Conservation (phyloP, 441 rosid genomes). For the Isatis lusitanica region DNA sequence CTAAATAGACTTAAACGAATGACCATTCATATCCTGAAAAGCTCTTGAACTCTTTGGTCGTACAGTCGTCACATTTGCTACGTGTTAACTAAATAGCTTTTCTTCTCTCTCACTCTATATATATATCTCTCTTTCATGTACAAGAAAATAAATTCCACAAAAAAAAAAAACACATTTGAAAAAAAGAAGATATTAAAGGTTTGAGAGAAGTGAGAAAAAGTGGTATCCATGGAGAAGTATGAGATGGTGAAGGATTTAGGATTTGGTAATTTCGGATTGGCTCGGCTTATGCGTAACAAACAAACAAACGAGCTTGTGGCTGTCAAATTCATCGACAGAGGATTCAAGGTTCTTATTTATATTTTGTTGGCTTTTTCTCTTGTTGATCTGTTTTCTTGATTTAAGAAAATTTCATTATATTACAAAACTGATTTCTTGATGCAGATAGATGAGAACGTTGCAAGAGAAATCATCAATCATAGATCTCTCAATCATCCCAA, state of each 20-base stretch:
- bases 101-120: slow-evolving; percentile 2
- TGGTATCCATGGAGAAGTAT: slow-evolving; percentile 43
- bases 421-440: background rate
- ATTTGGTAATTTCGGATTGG: slow-evolving; percentile 46
- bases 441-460: slow-evolving; percentile 44
- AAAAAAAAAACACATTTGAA: background rate
- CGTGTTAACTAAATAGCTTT: slow-evolving; percentile 11
- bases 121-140: background rate
- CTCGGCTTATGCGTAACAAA: slow-evolving; percentile 49
- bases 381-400: background rate
- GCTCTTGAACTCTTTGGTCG: background rate
- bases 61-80: slow-evolving; percentile 18
- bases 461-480: slow-evolving; percentile 43
- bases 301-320: slow-evolving; percentile 50
- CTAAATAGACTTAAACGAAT: background rate
- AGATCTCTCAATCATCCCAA: slow-evolving; percentile 44
- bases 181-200: background rate
- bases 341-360: slow-evolving; percentile 33
- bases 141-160: background rate
- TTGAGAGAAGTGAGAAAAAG: slow-evolving; percentile 7
- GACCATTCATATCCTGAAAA: slow-evolving; percentile 24
- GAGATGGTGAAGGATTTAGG: slow-evolving; percentile 51
- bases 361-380: background rate
- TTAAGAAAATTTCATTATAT: background rate
- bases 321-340: slow-evolving; percentile 48